Percentiles rank a stretch among this genome's conserved stretches.
phyloP scores from a whole-genome alignment of 768 basidiomycete species.

The Artomyces pyxidatus region DNA sequence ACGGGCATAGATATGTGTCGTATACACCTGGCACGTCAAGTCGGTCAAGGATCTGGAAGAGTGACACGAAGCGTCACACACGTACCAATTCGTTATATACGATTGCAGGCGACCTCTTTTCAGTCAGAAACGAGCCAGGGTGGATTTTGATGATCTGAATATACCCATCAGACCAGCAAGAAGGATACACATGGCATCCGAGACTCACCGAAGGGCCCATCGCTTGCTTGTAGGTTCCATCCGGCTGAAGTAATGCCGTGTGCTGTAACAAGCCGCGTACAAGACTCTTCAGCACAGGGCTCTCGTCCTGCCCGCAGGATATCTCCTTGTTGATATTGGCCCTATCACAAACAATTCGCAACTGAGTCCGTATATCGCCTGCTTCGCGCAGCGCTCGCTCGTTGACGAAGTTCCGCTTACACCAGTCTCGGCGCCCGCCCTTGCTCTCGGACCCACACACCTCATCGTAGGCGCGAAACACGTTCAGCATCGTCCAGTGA shows the following conservation, averaged over 20 bases:
- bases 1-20: slow-evolving; percentile 81
- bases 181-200: neutral
- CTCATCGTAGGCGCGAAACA: slow-evolving; percentile 74
- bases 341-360: slow-evolving; percentile 56
- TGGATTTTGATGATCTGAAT: slow-evolving; percentile 78
- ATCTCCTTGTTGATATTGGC: slow-evolving; percentile 50
- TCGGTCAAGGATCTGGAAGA: slow-evolving; percentile 3
- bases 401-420: slow-evolving; percentile 74
- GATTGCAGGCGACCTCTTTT: slow-evolving; percentile 79
- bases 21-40: slow-evolving; percentile 55
- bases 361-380: slow-evolving; percentile 69
- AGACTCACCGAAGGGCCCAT: slow-evolving; percentile 58
- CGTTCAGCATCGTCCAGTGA: slow-evolving; percentile 84
- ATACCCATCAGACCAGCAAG: slow-evolving; percentile 15
- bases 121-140: slow-evolving; percentile 74
- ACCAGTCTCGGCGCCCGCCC: slow-evolving; percentile 62
- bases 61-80: slow-evolving; percentile 6
- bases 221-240: slow-evolving; percentile 80
- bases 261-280: slow-evolving; percentile 75
- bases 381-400: slow-evolving; percentile 76
- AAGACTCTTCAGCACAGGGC: slow-evolving; percentile 63
- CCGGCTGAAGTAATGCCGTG: slow-evolving; percentile 74
- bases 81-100: slow-evolving; percentile 90
- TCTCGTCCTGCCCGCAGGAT: slow-evolving; percentile 56
- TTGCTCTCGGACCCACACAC: slow-evolving; percentile 42